Percentiles rank a stretch among this genome's conserved stretches.
Conservation (phyloP, 352 stramenopile species). For the Pythium brachiatum region DNA sequence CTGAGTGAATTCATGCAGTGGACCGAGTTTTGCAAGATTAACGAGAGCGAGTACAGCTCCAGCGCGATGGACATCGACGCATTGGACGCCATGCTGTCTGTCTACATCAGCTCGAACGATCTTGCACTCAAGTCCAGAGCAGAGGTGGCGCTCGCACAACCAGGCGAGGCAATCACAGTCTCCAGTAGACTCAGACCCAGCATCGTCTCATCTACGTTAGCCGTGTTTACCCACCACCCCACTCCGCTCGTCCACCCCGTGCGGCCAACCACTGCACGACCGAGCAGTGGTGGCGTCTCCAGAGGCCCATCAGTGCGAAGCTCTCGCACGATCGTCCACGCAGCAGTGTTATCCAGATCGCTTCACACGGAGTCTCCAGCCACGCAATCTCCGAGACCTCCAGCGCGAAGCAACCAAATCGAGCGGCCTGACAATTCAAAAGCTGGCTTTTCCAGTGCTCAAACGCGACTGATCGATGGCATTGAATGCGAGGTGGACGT, state of each 20-base stretch:
- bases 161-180: not conserved
- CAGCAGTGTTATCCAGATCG: not conserved
- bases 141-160: not conserved
- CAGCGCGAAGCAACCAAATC: not conserved
- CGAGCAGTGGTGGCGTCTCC: not conserved
- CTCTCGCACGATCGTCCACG: not conserved
- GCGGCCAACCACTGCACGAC: not conserved
- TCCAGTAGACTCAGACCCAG: not conserved
- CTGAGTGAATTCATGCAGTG: constrained; percentile 27
- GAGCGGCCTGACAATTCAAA: too few species aligned
- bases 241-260: not conserved
- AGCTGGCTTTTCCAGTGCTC: not conserved
- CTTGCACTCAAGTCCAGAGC: not conserved
- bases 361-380: not conserved
- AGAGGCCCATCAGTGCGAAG: not conserved
- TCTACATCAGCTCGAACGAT: constrained; percentile 22
- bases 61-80: constrained; percentile 57
- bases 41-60: constrained; percentile 16
- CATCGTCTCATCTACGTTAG: not conserved
- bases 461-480: constrained; percentile 3
- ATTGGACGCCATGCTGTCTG: constrained; percentile 47
- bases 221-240: not conserved
- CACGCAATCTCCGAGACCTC: too few species aligned
- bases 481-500: constrained; percentile 8
- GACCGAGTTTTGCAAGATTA: constrained; percentile 33